Conservation (phyloP, 441 rosid genomes). For the Adansonia rubrostipa region DNA sequence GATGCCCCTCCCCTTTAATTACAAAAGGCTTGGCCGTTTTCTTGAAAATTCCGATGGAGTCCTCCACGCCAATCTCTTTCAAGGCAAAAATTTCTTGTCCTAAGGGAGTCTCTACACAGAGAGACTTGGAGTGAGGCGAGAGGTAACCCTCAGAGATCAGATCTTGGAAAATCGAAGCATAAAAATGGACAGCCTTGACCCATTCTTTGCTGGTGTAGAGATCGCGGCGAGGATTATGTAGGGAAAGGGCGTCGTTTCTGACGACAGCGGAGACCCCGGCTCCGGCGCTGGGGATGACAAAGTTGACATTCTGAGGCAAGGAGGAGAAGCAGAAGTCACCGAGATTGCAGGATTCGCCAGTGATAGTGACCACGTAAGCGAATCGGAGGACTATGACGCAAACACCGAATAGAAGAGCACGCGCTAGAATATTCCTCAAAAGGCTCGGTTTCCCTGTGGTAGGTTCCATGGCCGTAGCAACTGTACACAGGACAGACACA, state of each 20-base stretch:
- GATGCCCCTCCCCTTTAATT: conserved; percentile 52
- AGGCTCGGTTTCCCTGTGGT: conserved; percentile 57
- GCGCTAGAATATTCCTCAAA: conserved; percentile 61
- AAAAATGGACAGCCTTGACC: conserved; percentile 66
- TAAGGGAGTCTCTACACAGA: conserved; percentile 66
- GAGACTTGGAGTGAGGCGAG: conserved; percentile 56
- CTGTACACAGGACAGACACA: background rate
- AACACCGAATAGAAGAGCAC: conserved; percentile 66
- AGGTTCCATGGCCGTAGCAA: conserved; percentile 51
- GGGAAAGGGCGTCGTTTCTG: conserved; percentile 44
- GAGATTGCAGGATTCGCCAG: conserved; percentile 82
- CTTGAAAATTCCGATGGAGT: conserved; percentile 73
- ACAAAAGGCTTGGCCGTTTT: conserved; percentile 78
- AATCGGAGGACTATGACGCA: conserved; percentile 70
- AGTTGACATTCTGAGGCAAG: conserved; percentile 60
- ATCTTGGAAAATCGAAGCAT: conserved; percentile 80
- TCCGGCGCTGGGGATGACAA: conserved; percentile 46
- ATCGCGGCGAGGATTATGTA: conserved; percentile 33
- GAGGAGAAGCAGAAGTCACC: conserved; percentile 90
- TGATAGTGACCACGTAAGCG: conserved; percentile 76
- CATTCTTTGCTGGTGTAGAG: conserved; percentile 67
- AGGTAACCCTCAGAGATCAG: conserved; percentile 71
- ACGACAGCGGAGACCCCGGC: conserved; percentile 37
- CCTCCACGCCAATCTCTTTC: conserved; percentile 72
- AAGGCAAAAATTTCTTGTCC: conserved; percentile 82